A percentile compares a stretch with the other conserved stretches of the same genome.
Conservation (phyloP, 1,139 yeast species). For the Yamadazyma conglobata region DNA sequence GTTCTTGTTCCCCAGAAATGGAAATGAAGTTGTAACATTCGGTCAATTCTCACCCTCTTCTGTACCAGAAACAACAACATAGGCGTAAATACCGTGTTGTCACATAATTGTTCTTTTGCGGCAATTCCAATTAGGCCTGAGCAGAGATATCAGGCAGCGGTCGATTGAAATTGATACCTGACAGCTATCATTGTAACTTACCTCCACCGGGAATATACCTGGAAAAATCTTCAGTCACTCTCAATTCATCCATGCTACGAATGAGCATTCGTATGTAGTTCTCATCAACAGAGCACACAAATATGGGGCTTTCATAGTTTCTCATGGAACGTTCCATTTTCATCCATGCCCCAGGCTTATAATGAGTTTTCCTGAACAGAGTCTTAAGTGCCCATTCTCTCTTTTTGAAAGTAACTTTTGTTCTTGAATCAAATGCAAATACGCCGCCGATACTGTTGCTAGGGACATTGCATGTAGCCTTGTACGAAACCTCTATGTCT, state of each 20-base stretch:
- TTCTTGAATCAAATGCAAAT: slow-evolving; percentile 11
- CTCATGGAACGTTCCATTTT: slow-evolving; percentile 6
- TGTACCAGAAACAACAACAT: too few species aligned
- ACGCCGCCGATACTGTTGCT: slow-evolving; percentile 11
- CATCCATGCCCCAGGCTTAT: slow-evolving; percentile 11
- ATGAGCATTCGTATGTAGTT: slow-evolving; percentile 8
- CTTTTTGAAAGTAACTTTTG: slow-evolving; percentile 4
- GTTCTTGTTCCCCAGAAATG: too few species aligned
- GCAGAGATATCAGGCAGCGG: too few species aligned
- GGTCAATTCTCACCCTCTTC: too few species aligned
- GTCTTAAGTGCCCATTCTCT: slow-evolving; percentile 11
- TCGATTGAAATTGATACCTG: too few species aligned
- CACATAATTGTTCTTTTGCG: too few species aligned
- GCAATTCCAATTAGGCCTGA: too few species aligned
- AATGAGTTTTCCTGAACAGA: slow-evolving; percentile 4
- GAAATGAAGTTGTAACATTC: too few species aligned
- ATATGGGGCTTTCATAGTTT: slow-evolving; percentile 11
- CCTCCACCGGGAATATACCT: slow-evolving; percentile 1
- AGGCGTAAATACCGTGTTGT: too few species aligned
- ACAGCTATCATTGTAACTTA: neutral
- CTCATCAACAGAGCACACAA: slow-evolving; percentile 13
- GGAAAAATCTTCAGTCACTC: slow-evolving; percentile 1
- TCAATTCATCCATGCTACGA: neutral
- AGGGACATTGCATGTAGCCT: slow-evolving; percentile 12
- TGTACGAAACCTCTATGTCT: slow-evolving; percentile 5